Evolutionary conservation across 1,284 basidiomycete genomes (phyloP).

Genomic region (Rhodotorula sp.): DNA sequence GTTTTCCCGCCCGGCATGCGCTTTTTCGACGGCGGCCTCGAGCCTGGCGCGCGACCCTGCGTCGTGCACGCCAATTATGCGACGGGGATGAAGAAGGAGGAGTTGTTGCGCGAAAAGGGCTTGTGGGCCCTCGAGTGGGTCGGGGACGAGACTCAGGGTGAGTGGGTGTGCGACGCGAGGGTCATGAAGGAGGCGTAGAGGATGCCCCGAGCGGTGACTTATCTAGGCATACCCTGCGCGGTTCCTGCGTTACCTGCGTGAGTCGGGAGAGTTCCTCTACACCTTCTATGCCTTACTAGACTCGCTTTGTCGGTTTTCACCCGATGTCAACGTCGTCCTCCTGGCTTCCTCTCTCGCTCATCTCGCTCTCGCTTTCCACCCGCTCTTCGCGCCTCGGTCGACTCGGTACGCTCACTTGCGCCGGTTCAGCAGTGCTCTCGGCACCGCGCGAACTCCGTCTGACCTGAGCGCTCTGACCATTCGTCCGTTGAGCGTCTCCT

Average conservation of each 20-base stretch:
- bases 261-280: too few species aligned
- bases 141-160: conserved; percentile 6
- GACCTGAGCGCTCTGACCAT: neutral
- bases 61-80: conserved; percentile 44
- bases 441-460: neutral
- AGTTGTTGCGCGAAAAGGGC: conserved; percentile 25
- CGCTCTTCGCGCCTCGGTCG: neutral
- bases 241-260: too few species aligned
- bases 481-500: neutral
- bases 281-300: too few species aligned
- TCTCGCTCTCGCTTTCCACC: neutral
- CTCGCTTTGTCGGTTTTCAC: too few species aligned
- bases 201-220: neutral
- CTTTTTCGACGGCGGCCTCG: conserved; percentile 36
- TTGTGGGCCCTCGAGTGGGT: conserved; percentile 36
- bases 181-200: conserved; percentile 29
- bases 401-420: neutral
- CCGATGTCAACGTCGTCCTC: neutral
- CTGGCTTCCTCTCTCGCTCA: neutral
- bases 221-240: neutral
- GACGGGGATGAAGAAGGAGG: conserved; percentile 33
- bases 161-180: conserved; percentile 29
- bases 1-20: conserved; percentile 41
- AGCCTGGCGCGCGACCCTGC: conserved; percentile 28
- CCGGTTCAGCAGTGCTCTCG: neutral